phyloP scores from a whole-genome alignment of 306 rosid genomes.

The Prunus persica region Prunus_persica_NCBIv2 NC_034013.1:16894001-16894500 shows the following conservation, averaged over 20 bases:
- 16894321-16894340: slow-evolving; percentile 93
- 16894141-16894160: slow-evolving; percentile 85
- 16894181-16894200: slow-evolving; percentile 44
- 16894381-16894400: slow-evolving; percentile 78
- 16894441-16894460: slow-evolving; percentile 49
- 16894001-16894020: neutral
- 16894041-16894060: slow-evolving; percentile 77
- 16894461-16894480: slow-evolving; percentile 70
- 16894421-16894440: slow-evolving; percentile 68
- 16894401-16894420: slow-evolving; percentile 75
- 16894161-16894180: slow-evolving; percentile 81
- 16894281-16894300: slow-evolving; percentile 83
- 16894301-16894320: slow-evolving; percentile 79
- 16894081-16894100: slow-evolving; percentile 48
- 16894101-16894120: slow-evolving; percentile 50
- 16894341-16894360: slow-evolving; percentile 88
- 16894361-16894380: slow-evolving; percentile 95
- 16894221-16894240: slow-evolving; percentile 56
- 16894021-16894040: slow-evolving; percentile 59
- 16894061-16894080: slow-evolving; percentile 81
- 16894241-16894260: slow-evolving; percentile 94
- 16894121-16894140: slow-evolving; percentile 71
- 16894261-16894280: slow-evolving; percentile 82
- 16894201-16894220: slow-evolving; percentile 49
- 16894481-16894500: slow-evolving; percentile 78